Conservation (phyloP, 805 yeast genomes). For the Komagataella populi region DNA sequence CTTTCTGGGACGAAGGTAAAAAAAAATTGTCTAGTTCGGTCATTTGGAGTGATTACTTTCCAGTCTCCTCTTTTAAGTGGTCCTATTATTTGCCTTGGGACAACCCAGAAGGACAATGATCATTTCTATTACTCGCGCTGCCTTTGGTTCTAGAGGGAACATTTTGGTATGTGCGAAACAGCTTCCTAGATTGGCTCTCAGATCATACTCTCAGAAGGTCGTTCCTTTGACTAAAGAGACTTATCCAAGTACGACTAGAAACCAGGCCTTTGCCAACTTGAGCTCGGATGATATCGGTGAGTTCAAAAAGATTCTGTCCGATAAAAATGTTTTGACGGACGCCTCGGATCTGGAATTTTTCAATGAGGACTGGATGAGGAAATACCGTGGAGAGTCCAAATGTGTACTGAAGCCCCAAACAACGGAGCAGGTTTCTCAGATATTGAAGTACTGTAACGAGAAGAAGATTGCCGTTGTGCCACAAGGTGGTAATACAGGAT, state of each 20-base stretch:
- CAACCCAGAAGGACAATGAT: neutral
- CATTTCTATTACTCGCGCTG: neutral
- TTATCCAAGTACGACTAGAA: conserved; percentile 45
- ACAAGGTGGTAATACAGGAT: conserved; percentile 94
- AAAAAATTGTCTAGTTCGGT: neutral
- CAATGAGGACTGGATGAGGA: conserved; percentile 92
- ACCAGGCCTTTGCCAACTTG: conserved; percentile 35
- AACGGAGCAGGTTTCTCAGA: conserved; percentile 62
- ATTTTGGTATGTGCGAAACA: neutral
- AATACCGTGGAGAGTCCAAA: conserved; percentile 78
- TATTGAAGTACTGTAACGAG: conserved; percentile 71
- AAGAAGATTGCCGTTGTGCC: conserved; percentile 77
- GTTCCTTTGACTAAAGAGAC: conserved; percentile 54
- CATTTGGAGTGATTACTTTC: neutral
- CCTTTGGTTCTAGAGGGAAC: neutral
- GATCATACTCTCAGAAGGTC: conserved; percentile 1
- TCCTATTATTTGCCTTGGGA: neutral
- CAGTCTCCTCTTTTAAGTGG: neutral
- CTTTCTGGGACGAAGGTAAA: neutral
- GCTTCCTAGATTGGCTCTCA: neutral
- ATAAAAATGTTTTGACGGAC: conserved; percentile 35
- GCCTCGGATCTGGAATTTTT: conserved; percentile 50
- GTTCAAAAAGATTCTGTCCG: conserved; percentile 48
- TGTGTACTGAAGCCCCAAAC: conserved; percentile 75
- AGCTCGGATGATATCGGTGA: conserved; percentile 40